Evolutionary conservation across 2,329 filamentous ascomycete species (phyloP).

Genomic region (Apiospora saccharicola): DNA sequence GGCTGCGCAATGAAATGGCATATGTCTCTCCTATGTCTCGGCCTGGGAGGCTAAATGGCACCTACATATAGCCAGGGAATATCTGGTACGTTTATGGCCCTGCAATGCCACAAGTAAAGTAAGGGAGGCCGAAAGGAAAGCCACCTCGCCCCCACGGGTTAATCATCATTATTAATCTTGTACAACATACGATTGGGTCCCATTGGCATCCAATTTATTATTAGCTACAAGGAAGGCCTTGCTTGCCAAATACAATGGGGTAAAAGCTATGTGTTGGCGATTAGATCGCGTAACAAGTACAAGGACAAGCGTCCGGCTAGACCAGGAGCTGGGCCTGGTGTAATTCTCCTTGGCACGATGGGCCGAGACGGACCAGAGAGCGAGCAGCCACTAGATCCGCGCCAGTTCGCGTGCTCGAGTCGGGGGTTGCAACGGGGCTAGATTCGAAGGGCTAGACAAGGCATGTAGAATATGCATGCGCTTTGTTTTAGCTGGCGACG

Average conservation of each 20-base stretch:
- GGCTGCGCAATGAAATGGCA: not conserved
- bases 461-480: not conserved
- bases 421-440: constrained; percentile 21
- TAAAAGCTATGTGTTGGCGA: constrained; percentile 14
- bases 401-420: constrained; percentile 32
- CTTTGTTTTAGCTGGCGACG: constrained; percentile 3
- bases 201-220: constrained; percentile 13
- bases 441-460: not conserved
- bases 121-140: not conserved
- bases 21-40: constrained; percentile 5
- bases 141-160: not conserved
- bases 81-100: not conserved
- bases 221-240: constrained; percentile 8
- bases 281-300: constrained; percentile 15
- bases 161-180: not conserved
- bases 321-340: not conserved
- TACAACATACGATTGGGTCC: constrained; percentile 17
- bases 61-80: not conserved
- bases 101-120: not conserved
- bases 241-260: constrained; percentile 4
- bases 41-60: constrained; percentile 21
- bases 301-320: not conserved
- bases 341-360: constrained; percentile 19
- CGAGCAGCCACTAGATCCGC: constrained; percentile 10
- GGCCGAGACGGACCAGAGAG: constrained; percentile 11